These are phyloP conservation scores for Beauveria sp. DNA, from an alignment of 2,329 filamentous ascomycete species.

Conservation along the genomic window DNA sequence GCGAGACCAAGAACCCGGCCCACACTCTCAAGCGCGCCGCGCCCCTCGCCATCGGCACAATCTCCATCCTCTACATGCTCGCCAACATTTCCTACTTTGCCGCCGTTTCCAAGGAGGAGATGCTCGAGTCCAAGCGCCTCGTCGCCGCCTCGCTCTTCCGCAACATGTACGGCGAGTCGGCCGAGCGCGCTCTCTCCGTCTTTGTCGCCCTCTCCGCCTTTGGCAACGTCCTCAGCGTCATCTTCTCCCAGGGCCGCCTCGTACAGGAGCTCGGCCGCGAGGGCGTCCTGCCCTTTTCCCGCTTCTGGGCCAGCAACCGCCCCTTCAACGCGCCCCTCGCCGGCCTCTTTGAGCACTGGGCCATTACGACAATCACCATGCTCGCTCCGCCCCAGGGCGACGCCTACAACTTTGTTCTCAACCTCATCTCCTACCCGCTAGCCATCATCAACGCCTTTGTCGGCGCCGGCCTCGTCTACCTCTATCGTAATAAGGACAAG, in stretches of 20 bases:
- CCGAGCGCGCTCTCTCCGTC: conserved; percentile 53
- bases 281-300: conserved; percentile 56
- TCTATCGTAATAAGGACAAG: conserved; percentile 40
- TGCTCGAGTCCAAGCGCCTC: conserved; percentile 41
- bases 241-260: conserved; percentile 60
- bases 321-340: conserved; percentile 56
- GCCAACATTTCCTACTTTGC: conserved; percentile 62
- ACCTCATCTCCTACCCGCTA: conserved; percentile 58
- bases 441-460: conserved; percentile 51
- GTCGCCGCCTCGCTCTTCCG: conserved; percentile 48
- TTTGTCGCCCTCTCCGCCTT: conserved; percentile 62
- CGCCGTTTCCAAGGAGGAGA: conserved; percentile 45
- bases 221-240: conserved; percentile 59
- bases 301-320: conserved; percentile 55
- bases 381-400: conserved; percentile 59
- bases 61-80: conserved; percentile 57
- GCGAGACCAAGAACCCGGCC: conserved; percentile 58
- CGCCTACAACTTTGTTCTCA: conserved; percentile 56
- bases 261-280: conserved; percentile 60
- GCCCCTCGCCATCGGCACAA: conserved; percentile 48
- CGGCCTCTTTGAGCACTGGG: conserved; percentile 56
- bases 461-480: conserved; percentile 42
- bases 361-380: conserved; percentile 57
- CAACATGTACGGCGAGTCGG: conserved; percentile 45
- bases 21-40: conserved; percentile 59